These are phyloP conservation scores for Leccinum boreale DNA, from an alignment of 768 basidiomycete genomes.

Conservation along the genomic window DNA sequence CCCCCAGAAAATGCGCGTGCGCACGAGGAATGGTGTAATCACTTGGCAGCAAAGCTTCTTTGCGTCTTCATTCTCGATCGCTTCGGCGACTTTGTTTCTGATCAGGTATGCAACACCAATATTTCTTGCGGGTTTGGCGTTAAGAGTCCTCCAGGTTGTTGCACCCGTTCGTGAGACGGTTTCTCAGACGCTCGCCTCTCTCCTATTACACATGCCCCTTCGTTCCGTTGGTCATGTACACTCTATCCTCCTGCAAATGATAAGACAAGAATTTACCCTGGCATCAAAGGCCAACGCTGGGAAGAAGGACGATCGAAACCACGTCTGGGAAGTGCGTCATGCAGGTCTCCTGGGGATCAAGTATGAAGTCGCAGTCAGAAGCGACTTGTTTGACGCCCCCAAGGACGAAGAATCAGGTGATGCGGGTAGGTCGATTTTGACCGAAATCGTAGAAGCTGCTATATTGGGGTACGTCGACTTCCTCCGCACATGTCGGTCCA, in stretches of 20 bases:
- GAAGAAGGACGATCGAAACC: constrained; percentile 41
- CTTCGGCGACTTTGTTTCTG: constrained; percentile 97
- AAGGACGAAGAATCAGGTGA: constrained; percentile 35
- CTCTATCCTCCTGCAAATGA: constrained; percentile 85
- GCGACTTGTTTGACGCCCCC: constrained; percentile 61
- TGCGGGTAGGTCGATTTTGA: constrained; percentile 56
- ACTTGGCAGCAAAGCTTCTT: constrained; percentile 79
- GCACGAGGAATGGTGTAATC: constrained; percentile 89
- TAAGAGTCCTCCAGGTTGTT: constrained; percentile 54
- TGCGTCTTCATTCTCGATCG: constrained; percentile 92
- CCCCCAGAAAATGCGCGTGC: constrained; percentile 56
- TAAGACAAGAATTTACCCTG: constrained; percentile 75
- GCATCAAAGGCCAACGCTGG: constrained; percentile 33
- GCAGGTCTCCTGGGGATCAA: constrained; percentile 97
- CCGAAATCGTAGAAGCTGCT: constrained; percentile 85
- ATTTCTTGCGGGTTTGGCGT: not conserved
- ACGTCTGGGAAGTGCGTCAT: constrained; percentile 96
- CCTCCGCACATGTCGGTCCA: not conserved
- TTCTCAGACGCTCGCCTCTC: constrained; percentile 87
- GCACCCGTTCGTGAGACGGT: constrained; percentile 97
- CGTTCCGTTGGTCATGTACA: constrained; percentile 79
- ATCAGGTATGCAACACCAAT: constrained; percentile 51
- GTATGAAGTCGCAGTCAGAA: constrained; percentile 94
- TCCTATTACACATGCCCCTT: constrained; percentile 86
- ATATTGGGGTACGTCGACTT: constrained; percentile 66